Evolutionary conservation across 2,329 filamentous ascomycete species (phyloP).

Genomic region (Chaetothyriales sp.): DNA sequence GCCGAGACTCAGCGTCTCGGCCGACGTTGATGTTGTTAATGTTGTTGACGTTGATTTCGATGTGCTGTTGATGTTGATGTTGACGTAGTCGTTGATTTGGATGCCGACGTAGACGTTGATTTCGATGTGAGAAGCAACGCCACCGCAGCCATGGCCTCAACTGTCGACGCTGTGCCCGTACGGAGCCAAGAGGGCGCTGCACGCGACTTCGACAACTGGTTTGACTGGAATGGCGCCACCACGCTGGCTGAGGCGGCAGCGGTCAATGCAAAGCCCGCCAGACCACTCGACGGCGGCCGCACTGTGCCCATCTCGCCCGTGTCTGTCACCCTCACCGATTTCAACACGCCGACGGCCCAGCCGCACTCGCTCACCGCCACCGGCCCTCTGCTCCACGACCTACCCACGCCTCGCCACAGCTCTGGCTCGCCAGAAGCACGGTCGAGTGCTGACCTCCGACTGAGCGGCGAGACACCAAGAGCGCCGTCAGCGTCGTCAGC

Average conservation of each 20-base stretch:
- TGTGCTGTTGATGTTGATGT: no score
- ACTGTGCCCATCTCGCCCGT: constrained; percentile 16
- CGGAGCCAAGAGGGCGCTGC: background rate
- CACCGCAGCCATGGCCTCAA: background rate
- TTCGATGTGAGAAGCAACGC: background rate
- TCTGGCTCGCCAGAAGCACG: constrained; percentile 16
- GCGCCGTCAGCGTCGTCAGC: constrained; percentile 7
- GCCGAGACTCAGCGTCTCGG: background rate
- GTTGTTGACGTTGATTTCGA: no score
- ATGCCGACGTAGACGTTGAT: no score
- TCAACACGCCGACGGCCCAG: constrained; percentile 5
- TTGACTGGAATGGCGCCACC: constrained; percentile 16
- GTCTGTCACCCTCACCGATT: constrained; percentile 15
- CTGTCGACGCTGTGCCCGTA: background rate
- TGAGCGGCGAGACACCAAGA: constrained; percentile 18
- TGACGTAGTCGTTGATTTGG: no score
- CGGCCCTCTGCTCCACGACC: constrained; percentile 10
- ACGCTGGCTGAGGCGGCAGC: constrained; percentile 1
- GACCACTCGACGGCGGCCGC: background rate
- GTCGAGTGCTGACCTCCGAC: constrained; percentile 12
- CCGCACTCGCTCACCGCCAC: constrained; percentile 16
- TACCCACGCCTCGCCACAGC: constrained; percentile 18
- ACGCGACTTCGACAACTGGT: constrained; percentile 18
- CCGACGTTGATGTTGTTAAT: no score
- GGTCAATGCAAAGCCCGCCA: background rate